Evolutionary conservation across 2,329 filamentous ascomycete genomes (phyloP).

Genomic region (Beauveria sp.): DNA sequence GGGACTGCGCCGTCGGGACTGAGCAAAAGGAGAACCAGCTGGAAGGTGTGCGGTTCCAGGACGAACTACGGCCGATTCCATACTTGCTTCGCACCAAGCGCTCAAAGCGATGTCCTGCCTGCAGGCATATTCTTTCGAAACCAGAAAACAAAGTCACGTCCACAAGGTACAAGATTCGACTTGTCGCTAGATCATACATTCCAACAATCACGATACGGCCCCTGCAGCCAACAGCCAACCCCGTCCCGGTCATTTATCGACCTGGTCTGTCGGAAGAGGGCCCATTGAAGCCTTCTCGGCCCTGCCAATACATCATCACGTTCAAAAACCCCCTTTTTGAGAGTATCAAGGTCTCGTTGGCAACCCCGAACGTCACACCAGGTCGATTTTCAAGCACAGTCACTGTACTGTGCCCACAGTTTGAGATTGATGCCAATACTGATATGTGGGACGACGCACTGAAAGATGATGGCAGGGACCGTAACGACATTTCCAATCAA

Average conservation of each 20-base stretch:
- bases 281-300: slow-evolving; percentile 48
- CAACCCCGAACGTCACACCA: slow-evolving; percentile 72
- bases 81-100: slow-evolving; percentile 84
- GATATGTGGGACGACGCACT: slow-evolving; percentile 82
- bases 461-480: slow-evolving; percentile 40
- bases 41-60: slow-evolving; percentile 55
- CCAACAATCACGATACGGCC: slow-evolving; percentile 71
- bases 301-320: slow-evolving; percentile 76
- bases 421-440: slow-evolving; percentile 91
- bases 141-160: slow-evolving; percentile 86
- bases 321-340: slow-evolving; percentile 95
- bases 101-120: slow-evolving; percentile 85
- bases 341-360: slow-evolving; percentile 75
- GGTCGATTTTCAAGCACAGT: slow-evolving; percentile 71
- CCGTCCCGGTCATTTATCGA: slow-evolving; percentile 27
- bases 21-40: slow-evolving; percentile 43
- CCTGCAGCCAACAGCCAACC: slow-evolving; percentile 34
- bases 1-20: slow-evolving; percentile 51
- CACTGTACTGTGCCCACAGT: slow-evolving; percentile 88
- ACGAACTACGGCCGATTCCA: slow-evolving; percentile 73
- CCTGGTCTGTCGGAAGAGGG: slow-evolving; percentile 24
- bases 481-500: slow-evolving; percentile 38
- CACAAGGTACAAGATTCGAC: slow-evolving; percentile 84
- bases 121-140: slow-evolving; percentile 90
- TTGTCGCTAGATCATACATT: slow-evolving; percentile 83